These are phyloP conservation scores for Phlebiopsis flavidoalba DNA, from an alignment of 768 basidiomycete genomes.

Conservation along the genomic window DNA sequence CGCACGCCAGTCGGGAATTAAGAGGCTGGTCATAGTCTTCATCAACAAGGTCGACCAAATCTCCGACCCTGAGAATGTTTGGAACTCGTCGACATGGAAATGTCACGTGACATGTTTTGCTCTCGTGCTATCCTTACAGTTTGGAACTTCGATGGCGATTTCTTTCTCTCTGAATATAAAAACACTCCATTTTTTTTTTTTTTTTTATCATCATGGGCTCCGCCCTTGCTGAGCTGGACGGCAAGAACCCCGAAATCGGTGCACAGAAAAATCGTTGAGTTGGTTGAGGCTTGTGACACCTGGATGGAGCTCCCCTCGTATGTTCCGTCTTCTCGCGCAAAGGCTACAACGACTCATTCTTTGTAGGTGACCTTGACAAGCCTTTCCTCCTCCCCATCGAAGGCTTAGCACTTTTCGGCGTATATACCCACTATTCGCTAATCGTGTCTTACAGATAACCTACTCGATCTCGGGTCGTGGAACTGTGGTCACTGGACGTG, in stretches of 20 bases:
- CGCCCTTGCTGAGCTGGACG: slow-evolving; percentile 91
- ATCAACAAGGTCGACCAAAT: slow-evolving; percentile 99
- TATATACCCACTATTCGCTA: not conserved
- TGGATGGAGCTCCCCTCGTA: slow-evolving; percentile 95
- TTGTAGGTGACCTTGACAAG: slow-evolving; percentile 88
- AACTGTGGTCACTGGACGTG: slow-evolving; percentile 94
- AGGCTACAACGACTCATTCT: not conserved
- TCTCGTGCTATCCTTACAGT: slow-evolving; percentile 85
- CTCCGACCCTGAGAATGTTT: slow-evolving; percentile 96
- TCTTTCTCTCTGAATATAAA: too few relatives aligned
- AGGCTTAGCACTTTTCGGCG: slow-evolving; percentile 35
- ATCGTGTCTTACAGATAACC: slow-evolving; percentile 50
- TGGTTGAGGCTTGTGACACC: slow-evolving; percentile 82
- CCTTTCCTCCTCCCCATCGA: slow-evolving; percentile 96
- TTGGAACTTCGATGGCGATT: slow-evolving; percentile 98
- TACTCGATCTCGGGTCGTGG: slow-evolving; percentile 99
- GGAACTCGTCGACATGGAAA: slow-evolving; percentile 99
- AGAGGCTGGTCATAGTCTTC: slow-evolving; percentile 96
- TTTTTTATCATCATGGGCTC: slow-evolving; percentile 98
- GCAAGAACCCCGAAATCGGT: slow-evolving; percentile 76
- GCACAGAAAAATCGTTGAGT: slow-evolving; percentile 71
- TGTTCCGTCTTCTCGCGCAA: slow-evolving; percentile 23
- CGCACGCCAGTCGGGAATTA: slow-evolving; percentile 96
- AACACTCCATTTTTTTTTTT: too few relatives aligned
- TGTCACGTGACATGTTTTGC: slow-evolving; percentile 95